A percentile compares a stretch with the other conserved stretches of the same genome.
Evolutionary conservation across 2,329 filamentous ascomycete genomes (phyloP).

Genomic region (Epicoccum sorghinum): DNA sequence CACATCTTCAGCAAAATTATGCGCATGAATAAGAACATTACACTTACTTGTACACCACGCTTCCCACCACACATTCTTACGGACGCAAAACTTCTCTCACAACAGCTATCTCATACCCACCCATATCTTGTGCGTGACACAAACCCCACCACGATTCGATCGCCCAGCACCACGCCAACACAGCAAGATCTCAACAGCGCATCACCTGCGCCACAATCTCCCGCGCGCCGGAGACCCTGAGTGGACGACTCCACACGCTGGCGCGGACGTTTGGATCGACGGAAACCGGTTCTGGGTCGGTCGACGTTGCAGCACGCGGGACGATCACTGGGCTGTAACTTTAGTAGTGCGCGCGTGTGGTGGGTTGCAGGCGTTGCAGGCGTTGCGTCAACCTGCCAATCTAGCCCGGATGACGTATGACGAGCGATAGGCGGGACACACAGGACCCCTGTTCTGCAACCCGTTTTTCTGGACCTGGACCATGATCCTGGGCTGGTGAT

Average conservation of each 20-base stretch:
- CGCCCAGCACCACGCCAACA: neutral
- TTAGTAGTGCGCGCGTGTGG: too few species aligned
- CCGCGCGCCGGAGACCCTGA: neutral
- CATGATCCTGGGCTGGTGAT: conserved; percentile 15
- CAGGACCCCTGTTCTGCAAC: conserved; percentile 6
- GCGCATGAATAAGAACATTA: neutral
- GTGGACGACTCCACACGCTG: conserved; percentile 4
- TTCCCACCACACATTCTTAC: too few species aligned
- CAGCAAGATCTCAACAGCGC: neutral
- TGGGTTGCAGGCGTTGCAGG: too few species aligned
- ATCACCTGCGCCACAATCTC: conserved; percentile 7
- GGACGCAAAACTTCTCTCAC: too few species aligned
- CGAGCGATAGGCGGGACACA: neutral
- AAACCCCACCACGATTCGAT: neutral
- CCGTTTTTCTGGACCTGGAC: neutral
- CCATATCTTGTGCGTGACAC: conserved; percentile 5
- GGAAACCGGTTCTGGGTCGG: conserved; percentile 15
- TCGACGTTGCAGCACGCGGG: conserved; percentile 21
- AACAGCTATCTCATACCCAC: neutral
- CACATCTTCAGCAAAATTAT: neutral
- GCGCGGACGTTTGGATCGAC: conserved; percentile 1
- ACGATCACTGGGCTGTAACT: conserved; percentile 17
- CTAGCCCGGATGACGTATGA: conserved; percentile 27
- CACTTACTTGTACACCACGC: too few species aligned
- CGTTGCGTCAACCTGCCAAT: neutral